phyloP scores from a whole-genome alignment of 257 asterid genomes.

The Fraxinus cuspidata region DNA sequence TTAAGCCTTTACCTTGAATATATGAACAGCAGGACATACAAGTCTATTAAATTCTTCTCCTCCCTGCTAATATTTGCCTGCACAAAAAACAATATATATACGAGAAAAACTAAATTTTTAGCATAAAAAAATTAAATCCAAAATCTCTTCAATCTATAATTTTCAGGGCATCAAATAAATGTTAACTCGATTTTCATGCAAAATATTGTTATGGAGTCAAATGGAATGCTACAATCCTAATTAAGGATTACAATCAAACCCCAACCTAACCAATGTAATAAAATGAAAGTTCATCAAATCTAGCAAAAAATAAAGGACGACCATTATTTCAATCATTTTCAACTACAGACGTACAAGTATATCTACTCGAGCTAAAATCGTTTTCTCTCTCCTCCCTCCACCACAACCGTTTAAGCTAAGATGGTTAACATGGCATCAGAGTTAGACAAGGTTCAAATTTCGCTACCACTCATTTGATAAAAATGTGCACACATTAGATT shows the following conservation, averaged over 20 bases:
- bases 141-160: conserved; percentile 10
- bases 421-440: no score
- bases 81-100: conserved; percentile 15
- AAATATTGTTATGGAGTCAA: conserved; percentile 4
- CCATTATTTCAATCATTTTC: background rate
- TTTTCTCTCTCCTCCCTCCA: no score
- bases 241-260: conserved; percentile 8
- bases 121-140: background rate
- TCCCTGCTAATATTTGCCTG: conserved; percentile 79
- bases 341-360: conserved; percentile 9
- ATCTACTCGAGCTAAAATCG: no score
- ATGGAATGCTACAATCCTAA: conserved; percentile 4
- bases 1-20: conserved; percentile 62
- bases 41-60: conserved; percentile 73
- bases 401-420: no score
- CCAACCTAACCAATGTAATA: background rate
- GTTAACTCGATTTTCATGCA: background rate
- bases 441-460: background rate
- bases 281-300: conserved; percentile 3
- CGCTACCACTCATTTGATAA: background rate
- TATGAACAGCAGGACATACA: conserved; percentile 74
- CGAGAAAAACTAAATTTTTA: background rate
- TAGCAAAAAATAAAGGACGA: background rate
- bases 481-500: background rate
- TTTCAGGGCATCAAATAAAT: background rate